These are phyloP conservation scores for Fulvia fulva DNA, from an alignment of 2,329 filamentous ascomycete species.

Conservation along the genomic window DNA sequence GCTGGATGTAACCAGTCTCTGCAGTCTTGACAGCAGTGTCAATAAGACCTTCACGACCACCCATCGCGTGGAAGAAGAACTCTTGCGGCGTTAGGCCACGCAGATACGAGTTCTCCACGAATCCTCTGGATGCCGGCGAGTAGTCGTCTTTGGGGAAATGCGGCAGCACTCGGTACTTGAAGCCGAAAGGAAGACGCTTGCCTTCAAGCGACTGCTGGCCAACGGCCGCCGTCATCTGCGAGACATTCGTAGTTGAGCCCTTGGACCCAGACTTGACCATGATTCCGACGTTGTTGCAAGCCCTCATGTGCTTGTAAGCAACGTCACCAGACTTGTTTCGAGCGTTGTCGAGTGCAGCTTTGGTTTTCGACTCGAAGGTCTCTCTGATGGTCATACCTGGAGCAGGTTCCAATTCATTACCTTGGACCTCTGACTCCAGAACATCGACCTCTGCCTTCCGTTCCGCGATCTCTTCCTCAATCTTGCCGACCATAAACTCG, in stretches of 20 bases:
- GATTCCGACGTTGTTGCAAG: constrained; percentile 91
- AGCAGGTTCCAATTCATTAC: constrained; percentile 82
- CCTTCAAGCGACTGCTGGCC: constrained; percentile 98
- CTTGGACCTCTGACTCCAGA: constrained; percentile 73
- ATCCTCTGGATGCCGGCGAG: constrained; percentile 91
- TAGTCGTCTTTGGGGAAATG: constrained; percentile 99
- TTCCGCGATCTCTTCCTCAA: constrained; percentile 74
- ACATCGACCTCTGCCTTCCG: constrained; percentile 77
- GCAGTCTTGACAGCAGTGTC: constrained; percentile 99
- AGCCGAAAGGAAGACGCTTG: constrained; percentile 97
- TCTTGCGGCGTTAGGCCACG: constrained; percentile 91
- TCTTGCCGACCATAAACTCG: constrained; percentile 73
- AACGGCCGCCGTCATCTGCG: constrained; percentile 97
- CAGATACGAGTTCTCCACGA: constrained; percentile 97
- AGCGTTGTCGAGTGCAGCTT: constrained; percentile 86
- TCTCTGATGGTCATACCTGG: constrained; percentile 98
- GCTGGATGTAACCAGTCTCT: constrained; percentile 98
- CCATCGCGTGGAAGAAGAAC: constrained; percentile 99
- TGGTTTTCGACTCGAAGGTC: constrained; percentile 96
- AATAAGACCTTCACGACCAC: constrained; percentile 98
- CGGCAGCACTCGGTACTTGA: constrained; percentile 94
- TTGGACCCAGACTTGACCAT: constrained; percentile 98
- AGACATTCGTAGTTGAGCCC: constrained; percentile 98
- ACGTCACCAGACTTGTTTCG: constrained; percentile 94
- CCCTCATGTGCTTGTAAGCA: constrained; percentile 88